phyloP scores from a whole-genome alignment of 2,329 filamentous ascomycete species.

The Zopfia rhizophila region DNA sequence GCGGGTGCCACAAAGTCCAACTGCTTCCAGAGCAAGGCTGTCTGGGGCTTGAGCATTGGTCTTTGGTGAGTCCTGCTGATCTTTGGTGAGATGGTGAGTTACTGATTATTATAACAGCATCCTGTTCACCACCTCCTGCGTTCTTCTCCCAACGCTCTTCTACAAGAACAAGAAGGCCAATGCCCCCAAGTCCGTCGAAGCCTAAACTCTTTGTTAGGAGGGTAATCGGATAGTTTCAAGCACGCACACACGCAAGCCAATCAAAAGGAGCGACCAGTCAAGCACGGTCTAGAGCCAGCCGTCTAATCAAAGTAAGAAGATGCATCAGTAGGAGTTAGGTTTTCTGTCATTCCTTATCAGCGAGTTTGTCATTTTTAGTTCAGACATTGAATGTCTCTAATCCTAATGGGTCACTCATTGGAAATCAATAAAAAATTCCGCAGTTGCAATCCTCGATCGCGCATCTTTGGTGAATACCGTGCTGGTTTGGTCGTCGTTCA shows the following conservation, averaged over 20 bases:
- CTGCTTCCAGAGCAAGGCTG: slow-evolving; percentile 85
- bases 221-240: background rate
- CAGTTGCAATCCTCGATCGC: slow-evolving; percentile 3
- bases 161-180: slow-evolving; percentile 61
- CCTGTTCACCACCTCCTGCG: slow-evolving; percentile 57
- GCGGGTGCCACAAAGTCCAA: slow-evolving; percentile 70
- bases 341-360: slow-evolving; percentile 13
- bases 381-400: slow-evolving; percentile 50
- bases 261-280: slow-evolving; percentile 31
- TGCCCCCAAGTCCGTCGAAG: slow-evolving; percentile 47
- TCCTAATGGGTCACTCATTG: slow-evolving; percentile 33
- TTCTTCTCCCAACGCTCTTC: slow-evolving; percentile 60
- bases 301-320: slow-evolving; percentile 18
- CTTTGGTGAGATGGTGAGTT: background rate
- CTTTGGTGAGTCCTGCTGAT: slow-evolving; percentile 66
- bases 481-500: slow-evolving; percentile 8
- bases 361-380: slow-evolving; percentile 24
- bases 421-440: slow-evolving; percentile 19
- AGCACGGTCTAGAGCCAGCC: slow-evolving; percentile 23
- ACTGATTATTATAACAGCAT: slow-evolving; percentile 47
- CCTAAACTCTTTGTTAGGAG: background rate
- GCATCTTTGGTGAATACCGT: background rate
- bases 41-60: slow-evolving; percentile 87
- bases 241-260: background rate
- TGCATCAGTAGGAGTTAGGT: slow-evolving; percentile 10